phyloP scores from a whole-genome alignment of 805 yeast genomes.

The Ogataea nakhonphanomensis region DNA sequence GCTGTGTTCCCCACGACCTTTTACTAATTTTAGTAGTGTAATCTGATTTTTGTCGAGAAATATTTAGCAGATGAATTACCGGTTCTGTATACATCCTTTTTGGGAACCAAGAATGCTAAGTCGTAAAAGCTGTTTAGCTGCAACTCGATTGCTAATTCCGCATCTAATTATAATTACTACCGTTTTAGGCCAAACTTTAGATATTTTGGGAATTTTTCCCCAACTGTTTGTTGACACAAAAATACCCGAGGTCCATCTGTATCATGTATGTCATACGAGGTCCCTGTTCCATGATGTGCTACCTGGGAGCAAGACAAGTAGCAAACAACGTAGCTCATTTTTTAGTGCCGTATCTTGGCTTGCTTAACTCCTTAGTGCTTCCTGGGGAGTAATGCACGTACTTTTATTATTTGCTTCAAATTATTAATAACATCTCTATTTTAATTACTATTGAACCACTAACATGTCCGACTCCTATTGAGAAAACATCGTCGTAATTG shows the following conservation, averaged over 20 bases:
- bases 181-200: neutral
- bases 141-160: neutral
- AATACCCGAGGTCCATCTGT: neutral
- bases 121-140: neutral
- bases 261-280: neutral
- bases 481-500: too few species aligned
- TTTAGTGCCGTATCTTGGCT: too few species aligned
- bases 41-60: neutral
- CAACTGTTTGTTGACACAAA: neutral
- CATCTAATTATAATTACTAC: neutral
- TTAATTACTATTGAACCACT: too few species aligned
- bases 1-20: constrained; percentile 6
- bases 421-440: too few species aligned
- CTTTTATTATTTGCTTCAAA: too few species aligned
- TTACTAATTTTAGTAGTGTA: constrained; percentile 4
- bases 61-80: neutral
- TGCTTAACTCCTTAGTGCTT: too few species aligned
- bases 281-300: neutral
- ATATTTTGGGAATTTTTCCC: neutral
- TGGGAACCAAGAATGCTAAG: constrained; percentile 1
- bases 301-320: too few species aligned
- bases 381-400: too few species aligned
- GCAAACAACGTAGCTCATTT: too few species aligned
- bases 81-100: neutral
- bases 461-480: too few species aligned